These are phyloP conservation scores for Galeopsis tetrahit DNA, from an alignment of 257 asterid genomes.

Conservation along the genomic window DNA sequence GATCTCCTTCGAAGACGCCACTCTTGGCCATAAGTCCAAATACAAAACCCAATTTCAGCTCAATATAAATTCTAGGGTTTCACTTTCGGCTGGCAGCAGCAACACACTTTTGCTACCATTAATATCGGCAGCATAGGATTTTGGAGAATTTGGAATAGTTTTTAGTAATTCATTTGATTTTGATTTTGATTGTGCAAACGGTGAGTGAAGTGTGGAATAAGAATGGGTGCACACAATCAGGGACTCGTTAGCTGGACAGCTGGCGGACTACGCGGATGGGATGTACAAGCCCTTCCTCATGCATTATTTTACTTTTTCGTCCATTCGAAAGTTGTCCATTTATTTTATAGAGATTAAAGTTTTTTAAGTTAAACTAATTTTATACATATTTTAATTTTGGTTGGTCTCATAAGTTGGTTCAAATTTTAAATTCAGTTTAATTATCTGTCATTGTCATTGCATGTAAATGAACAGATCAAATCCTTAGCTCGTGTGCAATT, in stretches of 20 bases:
- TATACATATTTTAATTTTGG: no score
- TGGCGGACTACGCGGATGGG: conserved; percentile 68
- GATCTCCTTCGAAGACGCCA: conserved; percentile 66
- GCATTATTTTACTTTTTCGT: conserved; percentile 6
- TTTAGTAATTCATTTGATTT: background rate
- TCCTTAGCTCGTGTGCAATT: no score
- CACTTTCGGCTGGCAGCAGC: background rate
- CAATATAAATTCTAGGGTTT: background rate
- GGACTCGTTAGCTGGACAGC: conserved; percentile 68
- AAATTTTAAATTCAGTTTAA: no score
- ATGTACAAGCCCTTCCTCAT: conserved; percentile 30
- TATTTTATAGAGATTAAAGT: no score
- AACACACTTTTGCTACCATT: background rate
- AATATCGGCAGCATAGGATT: conserved; percentile 24
- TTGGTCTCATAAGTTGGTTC: no score
- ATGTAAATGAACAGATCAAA: no score
- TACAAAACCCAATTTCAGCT: background rate
- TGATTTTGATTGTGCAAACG: background rate
- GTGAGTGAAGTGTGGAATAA: conserved; percentile 51
- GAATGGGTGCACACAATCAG: conserved; percentile 46
- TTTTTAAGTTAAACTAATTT: no score
- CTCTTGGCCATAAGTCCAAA: conserved; percentile 72
- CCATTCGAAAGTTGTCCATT: no score
- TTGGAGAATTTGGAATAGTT: background rate
- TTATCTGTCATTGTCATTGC: no score